Evolutionary conservation across 179 eudicot species (phyloP), one percentile per base, ranked within the genome.

Genomic region (Pouteria campechiana): DNA sequence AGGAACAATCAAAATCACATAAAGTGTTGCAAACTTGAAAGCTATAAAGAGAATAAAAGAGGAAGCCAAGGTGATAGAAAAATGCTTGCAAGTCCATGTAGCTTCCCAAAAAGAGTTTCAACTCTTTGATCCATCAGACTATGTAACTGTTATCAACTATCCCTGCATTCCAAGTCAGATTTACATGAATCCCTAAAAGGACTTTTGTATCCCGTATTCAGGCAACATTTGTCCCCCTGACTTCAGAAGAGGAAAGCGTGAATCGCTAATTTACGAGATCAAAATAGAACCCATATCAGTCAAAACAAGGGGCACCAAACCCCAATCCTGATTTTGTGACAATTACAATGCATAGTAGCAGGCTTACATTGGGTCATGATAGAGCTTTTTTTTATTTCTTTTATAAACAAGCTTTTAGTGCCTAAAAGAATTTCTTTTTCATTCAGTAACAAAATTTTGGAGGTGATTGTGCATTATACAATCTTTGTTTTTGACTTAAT

Each of bases 121-220:
- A 21, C 58, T 76, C 41, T 80, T 80, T 22, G 46, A 77, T 22
- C 90, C 90, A 14, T 52, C 74, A 0, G 64, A 49, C n/a, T 76
- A 80, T 32, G n/a, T n/a, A n/a, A n/a, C 15, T 50, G 31, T 33
- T 41, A 19, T 32, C 29, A 75, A 72, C 25, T 73, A 80, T 41
- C 83, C 89, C 32, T 76, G 65, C 5, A 31, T 50, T 15, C 47
- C 64, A 49, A 46, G 48, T n/a, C 21, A 36, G 35, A 52, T 39
- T 35, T 43, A 12, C 56, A 44, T 36, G 45, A 54, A 41, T 25
- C 37, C 46, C 21, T 53, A 48, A 2, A 40, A 40, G n/a, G n/a
- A n/a, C 16, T 37, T 58, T 25, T 28, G 66, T 57, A 51, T 47
- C 16, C 28, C 50, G 2, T 46, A 37, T 21, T 60, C 27, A n/a